Percentiles rank a stretch among this genome's conserved stretches.
These are phyloP conservation scores for Dactylonectria estremocensis DNA, from an alignment of 2,329 filamentous ascomycete species.

Conservation along the genomic window DNA sequence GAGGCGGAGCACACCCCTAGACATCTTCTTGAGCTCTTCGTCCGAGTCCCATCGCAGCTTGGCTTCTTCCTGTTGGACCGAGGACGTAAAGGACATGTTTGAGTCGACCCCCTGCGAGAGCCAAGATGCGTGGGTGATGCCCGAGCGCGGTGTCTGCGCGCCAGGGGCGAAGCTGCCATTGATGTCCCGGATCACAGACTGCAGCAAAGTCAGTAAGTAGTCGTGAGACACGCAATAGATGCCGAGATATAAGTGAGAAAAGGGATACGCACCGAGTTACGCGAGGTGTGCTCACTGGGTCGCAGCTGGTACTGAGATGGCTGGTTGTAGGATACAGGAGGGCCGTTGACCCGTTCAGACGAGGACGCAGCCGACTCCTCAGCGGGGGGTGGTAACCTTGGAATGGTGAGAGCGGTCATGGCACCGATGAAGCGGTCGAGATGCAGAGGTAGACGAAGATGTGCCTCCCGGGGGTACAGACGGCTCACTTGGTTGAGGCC, in stretches of 20 bases:
- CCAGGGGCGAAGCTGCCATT: constrained; percentile 51
- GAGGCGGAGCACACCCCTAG: constrained; percentile 54
- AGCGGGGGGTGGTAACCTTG: constrained; percentile 11
- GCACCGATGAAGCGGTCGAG: too few relatives aligned
- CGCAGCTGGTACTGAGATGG: constrained; percentile 33
- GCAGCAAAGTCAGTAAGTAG: constrained; percentile 8
- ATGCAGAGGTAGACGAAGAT: too few relatives aligned
- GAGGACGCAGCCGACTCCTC: constrained; percentile 30
- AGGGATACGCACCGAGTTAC: constrained; percentile 49
- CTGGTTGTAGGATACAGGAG: constrained; percentile 33
- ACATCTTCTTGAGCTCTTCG: constrained; percentile 57
- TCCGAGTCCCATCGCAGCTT: constrained; percentile 59
- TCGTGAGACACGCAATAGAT: not conserved
- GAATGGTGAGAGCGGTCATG: too few relatives aligned
- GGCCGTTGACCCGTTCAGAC: constrained; percentile 24
- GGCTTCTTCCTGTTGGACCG: constrained; percentile 56
- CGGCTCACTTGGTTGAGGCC: constrained; percentile 8
- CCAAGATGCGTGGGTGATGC: constrained; percentile 51
- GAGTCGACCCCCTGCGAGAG: constrained; percentile 53
- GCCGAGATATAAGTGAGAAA: not conserved
- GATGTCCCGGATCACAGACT: constrained; percentile 55
- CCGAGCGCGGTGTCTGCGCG: constrained; percentile 51
- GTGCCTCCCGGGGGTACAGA: too few relatives aligned
- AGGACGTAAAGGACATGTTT: constrained; percentile 55
- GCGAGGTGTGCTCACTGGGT: constrained; percentile 38